Evolutionary conservation across 192 early-diverging fungal species (phyloP), one percentile per base, ranked within the genome.

Genomic region (Rhizophagus prolifer): DNA sequence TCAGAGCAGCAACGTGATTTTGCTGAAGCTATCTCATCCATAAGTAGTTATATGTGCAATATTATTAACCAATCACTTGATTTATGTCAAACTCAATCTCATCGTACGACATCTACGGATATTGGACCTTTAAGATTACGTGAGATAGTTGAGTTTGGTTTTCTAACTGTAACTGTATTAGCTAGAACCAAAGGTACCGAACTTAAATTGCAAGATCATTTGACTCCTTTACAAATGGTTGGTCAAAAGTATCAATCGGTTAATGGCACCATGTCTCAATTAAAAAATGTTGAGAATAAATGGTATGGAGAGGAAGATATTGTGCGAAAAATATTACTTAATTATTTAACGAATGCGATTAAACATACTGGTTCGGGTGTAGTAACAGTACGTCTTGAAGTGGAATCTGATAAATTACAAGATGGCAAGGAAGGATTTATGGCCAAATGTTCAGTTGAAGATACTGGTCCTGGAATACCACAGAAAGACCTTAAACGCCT

Each of bases 11-110:
- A 63, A 4, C 61, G 61, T 26, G 61, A 63, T 12, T 63, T n/a
- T 25, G 61, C 61, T 1, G 61, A 63, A 28, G 61, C 61, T 14
- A 63, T 63, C 30, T 63, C 61, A 14, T 26, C 61, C 23, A 63
- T 63, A 63, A 63, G 61, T 26, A 63, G 28, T 63, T 28, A 63
- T 8, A 63, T 63, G 61, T 63, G 61, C 26, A 63, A 63, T 14
- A 63, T 63, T 26, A 25, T 63, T 63, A 63, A 63, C 14, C 61
- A 63, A 63, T 63, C 61, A 30, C 61, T 63, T 28, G 61, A 63
- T 26, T 30, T 63, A 63, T 63, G 61, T 30, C 61, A 63, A 63
- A 63, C 61, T 13, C 61, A 63, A 63, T 63, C 61, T 28, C 10
- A 30, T 63, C 25, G 61, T 63, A 30, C 61, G 10, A 14, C 23